Percentiles rank a stretch among this genome's conserved stretches.
These are phyloP conservation scores for Fragaria nilgerrensis DNA, from an alignment of 306 rosid genomes.

Conservation along the genomic window DNA sequence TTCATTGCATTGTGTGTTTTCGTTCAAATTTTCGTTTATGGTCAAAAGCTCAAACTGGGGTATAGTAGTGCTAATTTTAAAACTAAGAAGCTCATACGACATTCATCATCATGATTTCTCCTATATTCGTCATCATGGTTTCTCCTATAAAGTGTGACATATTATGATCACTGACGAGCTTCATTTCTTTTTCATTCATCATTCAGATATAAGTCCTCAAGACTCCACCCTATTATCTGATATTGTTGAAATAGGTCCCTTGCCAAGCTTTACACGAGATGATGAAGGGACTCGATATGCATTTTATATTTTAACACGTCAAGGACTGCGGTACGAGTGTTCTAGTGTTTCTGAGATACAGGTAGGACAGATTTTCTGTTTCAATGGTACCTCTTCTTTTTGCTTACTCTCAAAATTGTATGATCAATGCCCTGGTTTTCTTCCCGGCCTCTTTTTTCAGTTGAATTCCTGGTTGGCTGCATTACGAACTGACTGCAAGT, in stretches of 20 bases:
- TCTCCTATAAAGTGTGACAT: not conserved
- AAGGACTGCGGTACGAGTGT: conserved; percentile 81
- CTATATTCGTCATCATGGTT: not conserved
- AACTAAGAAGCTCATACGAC: not conserved
- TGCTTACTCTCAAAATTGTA: not conserved
- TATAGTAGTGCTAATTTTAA: not conserved
- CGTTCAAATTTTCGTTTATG: not conserved
- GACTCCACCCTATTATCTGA: conserved; percentile 66
- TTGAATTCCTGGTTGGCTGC: conserved; percentile 74
- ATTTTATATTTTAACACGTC: conserved; percentile 65
- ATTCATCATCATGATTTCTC: not conserved
- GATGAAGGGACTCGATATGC: conserved; percentile 57
- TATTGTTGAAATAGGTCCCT: conserved; percentile 55
- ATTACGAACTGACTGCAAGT: conserved; percentile 53
- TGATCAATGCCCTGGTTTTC: not conserved
- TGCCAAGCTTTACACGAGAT: conserved; percentile 67
- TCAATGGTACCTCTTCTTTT: not conserved
- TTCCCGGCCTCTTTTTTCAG: conserved; percentile 33
- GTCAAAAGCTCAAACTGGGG: not conserved
- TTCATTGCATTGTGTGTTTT: not conserved
- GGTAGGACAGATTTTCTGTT: conserved; percentile 36
- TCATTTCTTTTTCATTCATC: not conserved
- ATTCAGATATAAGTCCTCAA: conserved; percentile 60
- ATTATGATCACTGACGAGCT: conserved; percentile 16
- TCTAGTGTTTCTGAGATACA: conserved; percentile 71